Evolutionary conservation across 2,329 filamentous ascomycete genomes (phyloP).

Genomic region (Venturia asperata): DNA sequence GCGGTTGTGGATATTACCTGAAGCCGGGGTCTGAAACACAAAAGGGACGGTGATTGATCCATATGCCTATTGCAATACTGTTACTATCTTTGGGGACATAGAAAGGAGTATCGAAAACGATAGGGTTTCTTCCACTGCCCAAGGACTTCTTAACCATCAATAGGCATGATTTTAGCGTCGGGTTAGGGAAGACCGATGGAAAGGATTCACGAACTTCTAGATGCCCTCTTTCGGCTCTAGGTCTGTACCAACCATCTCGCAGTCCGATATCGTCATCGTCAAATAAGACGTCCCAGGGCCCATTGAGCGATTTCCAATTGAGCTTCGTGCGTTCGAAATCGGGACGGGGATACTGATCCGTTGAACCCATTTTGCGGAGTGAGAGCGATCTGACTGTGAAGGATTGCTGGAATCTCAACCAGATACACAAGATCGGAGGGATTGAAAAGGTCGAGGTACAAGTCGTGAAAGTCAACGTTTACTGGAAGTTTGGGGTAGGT

Average conservation of each 20-base stretch:
- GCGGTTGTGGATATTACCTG: slow-evolving; percentile 50
- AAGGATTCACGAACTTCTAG: no score
- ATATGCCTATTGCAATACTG: slow-evolving; percentile 37
- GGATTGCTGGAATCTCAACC: background rate
- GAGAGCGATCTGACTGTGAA: background rate
- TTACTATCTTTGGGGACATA: no score
- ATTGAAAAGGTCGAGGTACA: background rate
- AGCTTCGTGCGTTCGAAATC: slow-evolving; percentile 53
- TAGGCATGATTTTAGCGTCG: no score
- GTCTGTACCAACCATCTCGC: slow-evolving; percentile 45
- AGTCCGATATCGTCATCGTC: slow-evolving; percentile 57
- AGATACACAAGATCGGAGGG: background rate
- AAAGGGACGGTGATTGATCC: slow-evolving; percentile 53
- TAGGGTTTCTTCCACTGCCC: no score
- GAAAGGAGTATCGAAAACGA: no score
- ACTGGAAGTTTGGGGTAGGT: background rate
- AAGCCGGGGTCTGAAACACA: slow-evolving; percentile 58
- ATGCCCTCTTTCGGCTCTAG: no score
- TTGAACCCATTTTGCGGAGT: background rate
- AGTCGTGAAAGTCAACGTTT: background rate
- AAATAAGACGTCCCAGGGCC: slow-evolving; percentile 57
- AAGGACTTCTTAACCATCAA: no score
- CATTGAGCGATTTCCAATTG: slow-evolving; percentile 55
- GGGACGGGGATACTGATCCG: slow-evolving; percentile 51
- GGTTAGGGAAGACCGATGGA: no score